These are phyloP conservation scores for Nicotiana paniculata DNA, from an alignment of 257 asterid genomes.

Conservation along the genomic window DNA sequence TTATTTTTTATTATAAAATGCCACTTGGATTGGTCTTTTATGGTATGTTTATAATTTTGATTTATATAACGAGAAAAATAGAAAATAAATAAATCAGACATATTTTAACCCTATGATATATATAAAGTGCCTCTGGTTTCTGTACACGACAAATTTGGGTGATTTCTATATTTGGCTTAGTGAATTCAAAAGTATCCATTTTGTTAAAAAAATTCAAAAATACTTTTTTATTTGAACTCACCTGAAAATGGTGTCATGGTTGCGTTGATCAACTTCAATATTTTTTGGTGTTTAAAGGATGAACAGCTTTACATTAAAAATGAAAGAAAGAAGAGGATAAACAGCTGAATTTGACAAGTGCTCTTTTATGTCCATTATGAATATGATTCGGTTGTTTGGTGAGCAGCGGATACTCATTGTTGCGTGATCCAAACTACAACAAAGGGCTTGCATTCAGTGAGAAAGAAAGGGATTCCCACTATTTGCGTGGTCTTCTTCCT, in stretches of 20 bases:
- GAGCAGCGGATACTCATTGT: slow-evolving; percentile 85
- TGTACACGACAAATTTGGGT: not conserved
- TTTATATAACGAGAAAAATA: not conserved
- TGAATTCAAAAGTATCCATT: too few relatives aligned
- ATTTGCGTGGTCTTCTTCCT: slow-evolving; percentile 94
- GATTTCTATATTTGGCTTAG: too few relatives aligned
- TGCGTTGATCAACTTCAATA: not conserved
- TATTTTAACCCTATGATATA: not conserved
- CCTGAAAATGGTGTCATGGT: not conserved
- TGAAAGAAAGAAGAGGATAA: too few relatives aligned
- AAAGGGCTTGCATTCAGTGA: slow-evolving; percentile 91
- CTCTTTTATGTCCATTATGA: not conserved
- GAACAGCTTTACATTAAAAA: not conserved
- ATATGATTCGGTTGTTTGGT: slow-evolving; percentile 9
- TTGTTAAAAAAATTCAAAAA: too few relatives aligned
- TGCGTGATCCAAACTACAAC: slow-evolving; percentile 97
- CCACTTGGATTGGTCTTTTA: not conserved
- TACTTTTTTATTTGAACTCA: not conserved
- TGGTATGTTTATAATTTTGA: not conserved
- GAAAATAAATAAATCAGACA: not conserved
- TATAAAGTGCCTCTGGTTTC: not conserved
- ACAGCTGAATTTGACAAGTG: not conserved
- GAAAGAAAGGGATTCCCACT: slow-evolving; percentile 95
- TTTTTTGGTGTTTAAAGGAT: not conserved
- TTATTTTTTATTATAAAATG: not conserved